Conservation (phyloP, 169 alveolate genomes). For the Eimeria sp. region DNA sequence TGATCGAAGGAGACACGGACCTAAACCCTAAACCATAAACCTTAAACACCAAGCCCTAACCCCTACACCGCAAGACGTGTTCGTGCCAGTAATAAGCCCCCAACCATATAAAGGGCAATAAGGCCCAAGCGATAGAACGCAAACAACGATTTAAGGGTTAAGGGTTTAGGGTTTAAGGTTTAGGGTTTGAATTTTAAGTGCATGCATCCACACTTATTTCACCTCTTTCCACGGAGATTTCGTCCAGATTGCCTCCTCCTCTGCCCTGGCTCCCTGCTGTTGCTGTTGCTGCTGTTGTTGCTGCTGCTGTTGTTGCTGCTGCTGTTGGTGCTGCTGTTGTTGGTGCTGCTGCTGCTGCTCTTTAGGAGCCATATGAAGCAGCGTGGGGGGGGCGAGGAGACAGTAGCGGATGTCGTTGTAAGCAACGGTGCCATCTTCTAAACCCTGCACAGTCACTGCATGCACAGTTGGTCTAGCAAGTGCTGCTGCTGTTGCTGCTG, state of each 20-base stretch:
- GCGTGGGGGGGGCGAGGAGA: conserved; percentile 21
- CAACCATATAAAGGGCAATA: too few species aligned
- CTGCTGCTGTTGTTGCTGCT: conserved; percentile 56
- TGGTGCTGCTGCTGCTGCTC: too few species aligned
- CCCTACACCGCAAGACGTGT: too few species aligned
- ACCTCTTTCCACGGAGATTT: background rate
- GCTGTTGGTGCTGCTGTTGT: background rate
- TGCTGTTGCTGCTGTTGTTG: conserved; percentile 30
- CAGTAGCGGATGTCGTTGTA: conserved; percentile 44
- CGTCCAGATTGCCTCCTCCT: background rate
- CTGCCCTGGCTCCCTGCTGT: background rate
- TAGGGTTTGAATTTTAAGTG: background rate
- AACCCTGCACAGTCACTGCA: conserved; percentile 27
- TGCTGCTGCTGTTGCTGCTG: conserved; percentile 61
- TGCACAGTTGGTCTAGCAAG: background rate
- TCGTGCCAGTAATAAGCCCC: too few species aligned
- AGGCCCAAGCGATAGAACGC: too few species aligned
- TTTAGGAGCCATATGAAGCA: background rate
- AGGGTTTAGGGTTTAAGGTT: conserved; percentile 11
- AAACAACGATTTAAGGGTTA: background rate
- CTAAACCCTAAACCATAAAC: too few species aligned
- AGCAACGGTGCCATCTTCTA: background rate
- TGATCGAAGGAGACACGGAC: background rate
- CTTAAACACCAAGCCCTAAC: too few species aligned
- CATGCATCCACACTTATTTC: background rate